phyloP scores from a whole-genome alignment of 2,329 filamentous ascomycete genomes.

The Monascus ruber region DNA sequence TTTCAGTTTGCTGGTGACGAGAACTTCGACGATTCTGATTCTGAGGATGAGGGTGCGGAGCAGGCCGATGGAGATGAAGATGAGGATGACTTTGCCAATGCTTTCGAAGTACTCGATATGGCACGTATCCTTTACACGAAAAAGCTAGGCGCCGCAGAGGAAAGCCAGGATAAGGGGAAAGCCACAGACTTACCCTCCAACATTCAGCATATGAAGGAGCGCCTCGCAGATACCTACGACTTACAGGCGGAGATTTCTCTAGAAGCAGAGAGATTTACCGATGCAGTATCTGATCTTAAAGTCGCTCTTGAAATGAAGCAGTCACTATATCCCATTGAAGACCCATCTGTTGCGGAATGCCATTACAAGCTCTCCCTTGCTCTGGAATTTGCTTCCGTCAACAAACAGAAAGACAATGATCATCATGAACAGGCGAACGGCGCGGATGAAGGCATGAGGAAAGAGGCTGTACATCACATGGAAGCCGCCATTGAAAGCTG shows the following conservation, averaged over 20 bases:
- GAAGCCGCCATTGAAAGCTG: slow-evolving; percentile 50
- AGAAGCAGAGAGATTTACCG: slow-evolving; percentile 84
- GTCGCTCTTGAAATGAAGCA: slow-evolving; percentile 68
- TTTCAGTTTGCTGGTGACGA: slow-evolving; percentile 94
- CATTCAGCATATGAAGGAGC: slow-evolving; percentile 60
- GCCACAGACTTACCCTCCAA: slow-evolving; percentile 29
- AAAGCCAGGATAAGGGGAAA: slow-evolving; percentile 39
- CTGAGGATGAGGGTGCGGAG: slow-evolving; percentile 32
- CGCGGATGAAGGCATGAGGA: slow-evolving; percentile 44
- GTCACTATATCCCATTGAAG: slow-evolving; percentile 66
- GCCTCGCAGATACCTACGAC: slow-evolving; percentile 85
- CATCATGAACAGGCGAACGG: slow-evolving; percentile 25
- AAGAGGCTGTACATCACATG: slow-evolving; percentile 48
- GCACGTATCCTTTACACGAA: slow-evolving; percentile 48
- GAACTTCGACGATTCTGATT: slow-evolving; percentile 73
- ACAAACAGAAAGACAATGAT: slow-evolving; percentile 32
- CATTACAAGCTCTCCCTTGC: slow-evolving; percentile 95
- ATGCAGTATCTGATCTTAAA: slow-evolving; percentile 75
- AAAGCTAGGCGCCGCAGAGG: slow-evolving; percentile 41
- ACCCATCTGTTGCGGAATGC: slow-evolving; percentile 79
- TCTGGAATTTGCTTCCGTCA: slow-evolving; percentile 82
- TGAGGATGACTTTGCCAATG: slow-evolving; percentile 53
- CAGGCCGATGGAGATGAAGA: slow-evolving; percentile 42
- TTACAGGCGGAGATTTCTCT: slow-evolving; percentile 92
- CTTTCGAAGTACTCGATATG: slow-evolving; percentile 53